Evolutionary conservation across 768 basidiomycete genomes (phyloP), one percentile per base, ranked within the genome.

Genomic region (Mycena floridula): DNA sequence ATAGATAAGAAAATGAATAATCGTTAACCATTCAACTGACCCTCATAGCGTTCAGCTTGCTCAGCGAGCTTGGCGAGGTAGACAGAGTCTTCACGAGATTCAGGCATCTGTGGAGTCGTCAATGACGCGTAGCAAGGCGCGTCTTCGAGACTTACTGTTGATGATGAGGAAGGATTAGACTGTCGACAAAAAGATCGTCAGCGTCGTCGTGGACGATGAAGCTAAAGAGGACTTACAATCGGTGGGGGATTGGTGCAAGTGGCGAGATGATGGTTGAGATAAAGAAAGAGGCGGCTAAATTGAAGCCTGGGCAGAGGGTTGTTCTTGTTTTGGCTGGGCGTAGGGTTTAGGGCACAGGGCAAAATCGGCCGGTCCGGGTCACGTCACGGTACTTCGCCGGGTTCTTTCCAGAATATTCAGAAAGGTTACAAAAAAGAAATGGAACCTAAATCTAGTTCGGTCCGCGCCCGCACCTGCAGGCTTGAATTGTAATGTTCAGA

Each of bases 31-130:
- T 22, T 44, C 27, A 22, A 62, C 73, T 40, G 36, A 86, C 94
- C 94, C 77, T 97, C 94, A 66, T 97, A 98, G 41, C 95, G 94
- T 80, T 98, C 94, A 59, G 95, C 95, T 77, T 97, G 93, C 77
- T 97, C 93, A 66, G 92, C 91, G 76, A 97, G 92, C 89, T 98
- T 98, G 75, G 95, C 94, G 72, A 96, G 93, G 81, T 97, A 98
- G 71, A 98, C 94, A 59, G 87, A 91, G 70, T 94, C 90, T 82
- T 94, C 92, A 63, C 92, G 90, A 64, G 80, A 73, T 62, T 85
- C 84, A 63, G 82, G 66, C 88, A 89, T 89, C 85, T 88, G 3
- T 23, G 18, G 25, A 18, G n/a, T 39, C 30, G 45, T 43, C 15
- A 42, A 20, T 7, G 42, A 48, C 50, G 50, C 50, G 47, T 51